Evolutionary conservation across 768 basidiomycete genomes (phyloP).

Genomic region (Boletus vinaceobasis): DNA sequence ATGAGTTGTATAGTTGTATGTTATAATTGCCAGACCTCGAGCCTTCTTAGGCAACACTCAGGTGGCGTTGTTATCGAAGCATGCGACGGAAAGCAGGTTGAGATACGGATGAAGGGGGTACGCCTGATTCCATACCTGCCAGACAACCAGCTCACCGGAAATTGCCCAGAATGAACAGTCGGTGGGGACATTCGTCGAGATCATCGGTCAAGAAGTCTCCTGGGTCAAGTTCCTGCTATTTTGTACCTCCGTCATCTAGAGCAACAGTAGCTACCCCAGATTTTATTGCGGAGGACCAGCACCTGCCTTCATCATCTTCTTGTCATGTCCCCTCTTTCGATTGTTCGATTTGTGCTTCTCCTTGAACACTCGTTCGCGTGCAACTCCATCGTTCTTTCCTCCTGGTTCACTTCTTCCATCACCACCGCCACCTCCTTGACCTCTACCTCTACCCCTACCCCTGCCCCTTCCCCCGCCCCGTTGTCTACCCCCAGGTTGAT

Average conservation of each 20-base stretch:
- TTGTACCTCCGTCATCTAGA: background rate
- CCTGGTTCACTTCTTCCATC: constrained; percentile 36
- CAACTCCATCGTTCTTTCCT: constrained; percentile 36
- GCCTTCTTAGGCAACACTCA: constrained; percentile 29
- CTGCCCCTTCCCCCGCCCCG: constrained; percentile 16
- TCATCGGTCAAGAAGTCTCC: constrained; percentile 59
- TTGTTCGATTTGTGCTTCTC: constrained; percentile 79
- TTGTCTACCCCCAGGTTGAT: constrained; percentile 11
- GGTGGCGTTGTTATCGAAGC: constrained; percentile 57
- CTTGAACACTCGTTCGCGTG: constrained; percentile 66
- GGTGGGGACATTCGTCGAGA: constrained; percentile 56
- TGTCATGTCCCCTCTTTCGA: constrained; percentile 82
- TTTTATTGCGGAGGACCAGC: constrained; percentile 33
- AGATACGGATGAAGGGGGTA: constrained; percentile 42
- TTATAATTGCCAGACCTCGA: background rate
- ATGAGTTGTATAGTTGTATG: constrained; percentile 33
- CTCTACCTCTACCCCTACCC: constrained; percentile 41
- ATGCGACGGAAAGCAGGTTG: constrained; percentile 63
- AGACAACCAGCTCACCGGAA: background rate
- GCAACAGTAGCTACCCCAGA: background rate
- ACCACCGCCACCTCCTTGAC: constrained; percentile 38
- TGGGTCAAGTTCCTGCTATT: constrained; percentile 52
- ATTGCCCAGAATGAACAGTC: constrained; percentile 40
- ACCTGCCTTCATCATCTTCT: constrained; percentile 75
- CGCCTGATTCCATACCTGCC: constrained; percentile 9